These are phyloP conservation scores for Phialocephala subalpina DNA, from an alignment of 2,329 filamentous ascomycete genomes.

Conservation along the genomic window DNA sequence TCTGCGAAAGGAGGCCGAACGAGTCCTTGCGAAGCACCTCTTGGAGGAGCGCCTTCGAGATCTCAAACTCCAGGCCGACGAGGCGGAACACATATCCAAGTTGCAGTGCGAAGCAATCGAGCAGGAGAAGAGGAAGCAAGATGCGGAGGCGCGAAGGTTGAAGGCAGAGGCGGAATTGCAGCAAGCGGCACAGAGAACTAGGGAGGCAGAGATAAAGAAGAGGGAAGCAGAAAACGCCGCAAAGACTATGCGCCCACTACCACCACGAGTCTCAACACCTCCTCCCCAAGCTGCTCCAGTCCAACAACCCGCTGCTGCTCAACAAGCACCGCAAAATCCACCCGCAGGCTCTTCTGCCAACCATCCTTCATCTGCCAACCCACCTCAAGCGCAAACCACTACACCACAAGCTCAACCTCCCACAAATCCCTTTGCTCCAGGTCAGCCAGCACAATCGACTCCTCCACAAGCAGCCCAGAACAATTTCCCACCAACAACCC, in stretches of 20 bases:
- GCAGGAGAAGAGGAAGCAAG: neutral
- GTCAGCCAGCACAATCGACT: neutral
- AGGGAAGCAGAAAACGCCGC: conserved; percentile 51
- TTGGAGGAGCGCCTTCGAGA: neutral
- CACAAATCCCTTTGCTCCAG: neutral
- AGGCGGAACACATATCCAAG: neutral
- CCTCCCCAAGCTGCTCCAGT: conserved; percentile 12
- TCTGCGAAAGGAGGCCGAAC: neutral
- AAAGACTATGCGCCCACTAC: conserved; percentile 41
- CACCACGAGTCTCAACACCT: conserved; percentile 35
- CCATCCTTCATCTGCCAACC: neutral
- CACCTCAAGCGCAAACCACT: neutral
- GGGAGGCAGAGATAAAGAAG: conserved; percentile 60
- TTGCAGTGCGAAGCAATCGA: neutral
- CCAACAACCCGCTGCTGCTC: neutral
- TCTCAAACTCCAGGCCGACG: neutral
- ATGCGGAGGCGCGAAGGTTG: neutral
- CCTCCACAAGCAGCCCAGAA: conserved; percentile 10
- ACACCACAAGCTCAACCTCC: conserved; percentile 12
- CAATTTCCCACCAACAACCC: conserved; percentile 8
- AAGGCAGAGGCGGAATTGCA: neutral
- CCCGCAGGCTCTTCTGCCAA: neutral
- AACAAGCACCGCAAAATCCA: neutral
- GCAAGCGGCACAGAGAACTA: conserved; percentile 37
- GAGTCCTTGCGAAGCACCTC: neutral